These are phyloP conservation scores for Aureobasidium zeae DNA, from an alignment of 2,329 filamentous ascomycete species.

Conservation along the genomic window DNA sequence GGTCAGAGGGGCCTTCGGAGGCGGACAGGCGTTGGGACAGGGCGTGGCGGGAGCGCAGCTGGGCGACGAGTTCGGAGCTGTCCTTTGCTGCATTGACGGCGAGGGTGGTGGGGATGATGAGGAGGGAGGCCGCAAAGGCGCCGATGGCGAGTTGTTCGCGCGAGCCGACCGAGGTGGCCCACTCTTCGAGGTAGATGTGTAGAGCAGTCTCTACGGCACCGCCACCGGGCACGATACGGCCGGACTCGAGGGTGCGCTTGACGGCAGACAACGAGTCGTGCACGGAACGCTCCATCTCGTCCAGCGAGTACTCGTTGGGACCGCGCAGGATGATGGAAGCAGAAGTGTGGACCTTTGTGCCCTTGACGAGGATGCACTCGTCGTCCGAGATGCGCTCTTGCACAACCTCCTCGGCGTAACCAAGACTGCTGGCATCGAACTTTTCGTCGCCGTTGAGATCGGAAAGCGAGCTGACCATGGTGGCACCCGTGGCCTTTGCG, in stretches of 20 bases:
- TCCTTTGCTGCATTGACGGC: conserved; percentile 97
- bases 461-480: conserved; percentile 82
- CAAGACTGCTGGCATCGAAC: conserved; percentile 83
- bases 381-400: conserved; percentile 98
- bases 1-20: conserved; percentile 26
- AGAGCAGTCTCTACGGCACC: conserved; percentile 97
- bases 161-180: conserved; percentile 91
- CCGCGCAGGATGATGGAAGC: conserved; percentile 94
- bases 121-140: conserved; percentile 90
- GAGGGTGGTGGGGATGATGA: conserved; percentile 90
- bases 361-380: conserved; percentile 94
- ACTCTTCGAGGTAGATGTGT: conserved; percentile 98
- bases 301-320: conserved; percentile 89
- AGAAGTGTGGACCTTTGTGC: conserved; percentile 80
- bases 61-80: conserved; percentile 85
- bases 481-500: conserved; percentile 90
- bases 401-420: conserved; percentile 88
- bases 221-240: conserved; percentile 90
- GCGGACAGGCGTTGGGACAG: conserved; percentile 80
- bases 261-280: conserved; percentile 96
- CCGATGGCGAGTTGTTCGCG: conserved; percentile 96
- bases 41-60: conserved; percentile 88
- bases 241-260: conserved; percentile 93
- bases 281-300: conserved; percentile 98
- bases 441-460: conserved; percentile 96